A percentile compares a stretch with the other conserved stretches of the same genome.
phyloP scores from a whole-genome alignment of 2,329 filamentous ascomycete species.

The Paecilomyces sp. region DNA sequence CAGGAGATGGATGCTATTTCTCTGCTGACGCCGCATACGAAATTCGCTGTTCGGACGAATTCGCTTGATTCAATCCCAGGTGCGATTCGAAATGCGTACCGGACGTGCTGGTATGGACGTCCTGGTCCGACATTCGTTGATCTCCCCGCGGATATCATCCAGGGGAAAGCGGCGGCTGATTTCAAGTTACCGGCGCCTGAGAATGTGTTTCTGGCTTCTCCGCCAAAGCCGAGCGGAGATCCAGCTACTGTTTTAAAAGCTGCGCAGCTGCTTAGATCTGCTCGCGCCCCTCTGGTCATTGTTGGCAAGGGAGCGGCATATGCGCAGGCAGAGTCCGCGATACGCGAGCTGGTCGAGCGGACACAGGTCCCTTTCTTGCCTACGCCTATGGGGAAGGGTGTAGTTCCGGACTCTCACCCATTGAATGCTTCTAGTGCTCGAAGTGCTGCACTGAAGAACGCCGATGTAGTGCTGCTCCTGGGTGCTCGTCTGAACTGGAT shows the following conservation, averaged over 20 bases:
- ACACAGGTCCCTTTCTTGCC: conserved; percentile 50
- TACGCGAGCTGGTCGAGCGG: conserved; percentile 39
- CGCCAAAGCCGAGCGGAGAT: conserved; percentile 41
- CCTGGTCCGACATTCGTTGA: conserved; percentile 50
- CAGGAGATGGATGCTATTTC: conserved; percentile 52
- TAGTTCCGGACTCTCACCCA: conserved; percentile 47
- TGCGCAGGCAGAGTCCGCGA: conserved; percentile 41
- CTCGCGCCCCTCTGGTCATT: conserved; percentile 46
- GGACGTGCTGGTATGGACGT: conserved; percentile 47
- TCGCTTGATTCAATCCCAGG: conserved; percentile 40
- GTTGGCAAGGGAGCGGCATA: conserved; percentile 52
- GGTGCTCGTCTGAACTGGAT: conserved; percentile 54
- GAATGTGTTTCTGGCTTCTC: conserved; percentile 23
- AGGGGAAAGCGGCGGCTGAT: conserved; percentile 24
- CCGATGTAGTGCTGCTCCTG: conserved; percentile 50
- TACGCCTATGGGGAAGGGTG: conserved; percentile 54
- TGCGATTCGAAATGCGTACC: conserved; percentile 45
- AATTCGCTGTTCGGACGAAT: conserved; percentile 42
- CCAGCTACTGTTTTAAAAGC: conserved; percentile 35
- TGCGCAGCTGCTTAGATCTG: conserved; percentile 38
- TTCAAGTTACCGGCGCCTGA: conserved; percentile 16
- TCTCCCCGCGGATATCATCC: conserved; percentile 50
- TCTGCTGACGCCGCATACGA: conserved; percentile 47
- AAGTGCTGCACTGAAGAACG: conserved; percentile 45
- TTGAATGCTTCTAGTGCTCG: conserved; percentile 48